phyloP scores from a whole-genome alignment of 495 filamentous ascomycete genomes.

The Neurospora sp. region DNA sequence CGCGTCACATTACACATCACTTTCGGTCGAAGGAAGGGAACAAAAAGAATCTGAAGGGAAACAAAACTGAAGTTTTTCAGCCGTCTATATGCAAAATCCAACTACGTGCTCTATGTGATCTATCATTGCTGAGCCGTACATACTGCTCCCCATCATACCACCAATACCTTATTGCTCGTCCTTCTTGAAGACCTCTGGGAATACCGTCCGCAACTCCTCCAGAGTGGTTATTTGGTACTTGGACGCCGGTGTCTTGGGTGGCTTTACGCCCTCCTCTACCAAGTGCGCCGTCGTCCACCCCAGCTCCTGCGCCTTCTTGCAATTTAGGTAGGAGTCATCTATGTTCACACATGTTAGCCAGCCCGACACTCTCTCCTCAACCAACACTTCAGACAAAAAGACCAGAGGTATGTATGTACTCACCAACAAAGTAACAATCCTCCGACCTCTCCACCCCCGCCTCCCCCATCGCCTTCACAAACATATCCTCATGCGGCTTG shows the following conservation, averaged over 20 bases:
- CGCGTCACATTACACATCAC: neutral
- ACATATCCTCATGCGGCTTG: slow-evolving; percentile 82
- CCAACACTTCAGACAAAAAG: neutral
- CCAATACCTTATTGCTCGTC: neutral
- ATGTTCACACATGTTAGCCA: slow-evolving; percentile 6
- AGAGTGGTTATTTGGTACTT: slow-evolving; percentile 61
- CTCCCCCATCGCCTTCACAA: slow-evolving; percentile 63
- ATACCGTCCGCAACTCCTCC: slow-evolving; percentile 59
- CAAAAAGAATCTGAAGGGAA: neutral
- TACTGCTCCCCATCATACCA: neutral
- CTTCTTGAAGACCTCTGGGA: slow-evolving; percentile 68
- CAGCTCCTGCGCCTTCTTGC: slow-evolving; percentile 54
- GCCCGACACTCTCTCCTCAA: too few species aligned
- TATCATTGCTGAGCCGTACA: neutral
- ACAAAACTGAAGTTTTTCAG: neutral
- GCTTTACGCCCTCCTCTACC: slow-evolving; percentile 57
- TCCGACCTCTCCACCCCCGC: slow-evolving; percentile 46
- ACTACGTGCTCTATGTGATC: neutral
- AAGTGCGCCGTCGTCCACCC: slow-evolving; percentile 77
- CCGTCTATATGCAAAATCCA: neutral
- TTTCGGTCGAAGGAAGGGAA: neutral
- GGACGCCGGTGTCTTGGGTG: slow-evolving; percentile 49
- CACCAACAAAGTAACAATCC: slow-evolving; percentile 81
- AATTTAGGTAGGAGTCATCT: slow-evolving; percentile 82
- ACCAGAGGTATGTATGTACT: too few species aligned